phyloP scores from a whole-genome alignment of 2,329 filamentous ascomycete genomes.

The Epicoccum nigrum region DNA sequence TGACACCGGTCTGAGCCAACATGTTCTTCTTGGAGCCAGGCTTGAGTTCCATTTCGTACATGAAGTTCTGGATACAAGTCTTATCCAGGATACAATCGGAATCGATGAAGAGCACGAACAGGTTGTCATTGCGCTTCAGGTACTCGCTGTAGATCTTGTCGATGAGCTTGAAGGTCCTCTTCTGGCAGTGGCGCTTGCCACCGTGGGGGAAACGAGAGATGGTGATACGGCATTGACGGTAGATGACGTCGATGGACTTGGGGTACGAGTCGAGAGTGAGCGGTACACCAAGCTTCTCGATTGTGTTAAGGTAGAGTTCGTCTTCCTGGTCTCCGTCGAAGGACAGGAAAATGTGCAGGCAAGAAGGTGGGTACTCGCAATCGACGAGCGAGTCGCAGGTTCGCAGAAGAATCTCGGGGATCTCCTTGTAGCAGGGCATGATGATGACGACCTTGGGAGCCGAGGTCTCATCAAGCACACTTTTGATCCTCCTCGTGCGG shows the following conservation, averaged over 20 bases:
- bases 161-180: constrained; percentile 89
- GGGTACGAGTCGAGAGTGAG: constrained; percentile 79
- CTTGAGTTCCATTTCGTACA: constrained; percentile 98
- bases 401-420: constrained; percentile 80
- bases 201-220: constrained; percentile 92
- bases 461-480: constrained; percentile 79
- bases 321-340: constrained; percentile 92
- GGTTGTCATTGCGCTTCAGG: constrained; percentile 82
- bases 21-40: constrained; percentile 90
- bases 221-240: constrained; percentile 82
- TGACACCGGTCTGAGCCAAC: constrained; percentile 97
- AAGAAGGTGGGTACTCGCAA: constrained; percentile 90
- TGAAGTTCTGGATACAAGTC: constrained; percentile 93
- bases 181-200: constrained; percentile 92
- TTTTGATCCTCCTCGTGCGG: constrained; percentile 79
- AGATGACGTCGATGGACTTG: constrained; percentile 86
- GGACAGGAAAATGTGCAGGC: constrained; percentile 92
- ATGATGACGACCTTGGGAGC: constrained; percentile 95
- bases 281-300: constrained; percentile 82
- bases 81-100: constrained; percentile 94
- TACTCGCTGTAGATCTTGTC: constrained; percentile 91
- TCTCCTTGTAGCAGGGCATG: constrained; percentile 96
- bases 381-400: constrained; percentile 91
- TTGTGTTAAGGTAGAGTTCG: constrained; percentile 85
- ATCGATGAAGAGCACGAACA: constrained; percentile 97